Percentiles rank a stretch among this genome's conserved stretches.
phyloP scores from a whole-genome alignment of 2,329 filamentous ascomycete genomes.

The Stemphylium vesicarium region DNA sequence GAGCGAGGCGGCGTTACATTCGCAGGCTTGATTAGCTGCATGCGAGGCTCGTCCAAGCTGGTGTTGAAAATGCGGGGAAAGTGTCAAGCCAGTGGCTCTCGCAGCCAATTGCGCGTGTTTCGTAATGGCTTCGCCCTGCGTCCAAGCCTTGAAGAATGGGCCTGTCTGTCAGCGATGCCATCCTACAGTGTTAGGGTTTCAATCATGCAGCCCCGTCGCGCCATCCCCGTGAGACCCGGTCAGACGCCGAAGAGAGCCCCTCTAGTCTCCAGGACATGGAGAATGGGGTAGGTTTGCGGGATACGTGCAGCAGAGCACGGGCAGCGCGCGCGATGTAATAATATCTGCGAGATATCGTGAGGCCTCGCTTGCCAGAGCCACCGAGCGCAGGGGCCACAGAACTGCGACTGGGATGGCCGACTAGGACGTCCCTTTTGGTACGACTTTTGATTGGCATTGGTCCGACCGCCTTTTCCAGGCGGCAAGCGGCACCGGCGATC shows the following conservation, averaged over 20 bases:
- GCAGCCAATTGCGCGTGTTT: constrained; percentile 23
- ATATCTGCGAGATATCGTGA: constrained; percentile 3
- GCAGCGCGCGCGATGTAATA: constrained; percentile 9
- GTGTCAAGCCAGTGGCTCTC: constrained; percentile 16
- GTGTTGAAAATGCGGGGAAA: constrained; percentile 42
- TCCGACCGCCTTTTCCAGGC: constrained; percentile 34
- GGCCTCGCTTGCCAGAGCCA: constrained; percentile 25
- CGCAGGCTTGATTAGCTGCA: constrained; percentile 29
- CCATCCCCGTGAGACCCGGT: not conserved
- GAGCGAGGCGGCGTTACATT: not conserved
- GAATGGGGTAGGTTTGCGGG: constrained; percentile 8
- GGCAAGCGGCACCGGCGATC: constrained; percentile 33
- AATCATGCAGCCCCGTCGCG: constrained; percentile 11
- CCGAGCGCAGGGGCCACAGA: constrained; percentile 20
- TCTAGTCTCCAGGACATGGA: constrained; percentile 1
- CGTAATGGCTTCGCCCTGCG: not conserved
- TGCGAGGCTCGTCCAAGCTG: constrained; percentile 17
- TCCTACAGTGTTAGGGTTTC: constrained; percentile 19
- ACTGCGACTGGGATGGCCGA: constrained; percentile 21
- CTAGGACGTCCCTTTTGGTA: constrained; percentile 9
- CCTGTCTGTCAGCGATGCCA: constrained; percentile 7
- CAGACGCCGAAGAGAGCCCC: constrained; percentile 1
- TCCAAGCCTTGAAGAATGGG: constrained; percentile 6
- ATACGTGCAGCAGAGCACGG: constrained; percentile 9
- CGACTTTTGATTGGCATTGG: constrained; percentile 25